Base-by-base conservation (phyloP, 495 filamentous ascomycete species). In the Hypomontagnella monticulosa region DNA sequence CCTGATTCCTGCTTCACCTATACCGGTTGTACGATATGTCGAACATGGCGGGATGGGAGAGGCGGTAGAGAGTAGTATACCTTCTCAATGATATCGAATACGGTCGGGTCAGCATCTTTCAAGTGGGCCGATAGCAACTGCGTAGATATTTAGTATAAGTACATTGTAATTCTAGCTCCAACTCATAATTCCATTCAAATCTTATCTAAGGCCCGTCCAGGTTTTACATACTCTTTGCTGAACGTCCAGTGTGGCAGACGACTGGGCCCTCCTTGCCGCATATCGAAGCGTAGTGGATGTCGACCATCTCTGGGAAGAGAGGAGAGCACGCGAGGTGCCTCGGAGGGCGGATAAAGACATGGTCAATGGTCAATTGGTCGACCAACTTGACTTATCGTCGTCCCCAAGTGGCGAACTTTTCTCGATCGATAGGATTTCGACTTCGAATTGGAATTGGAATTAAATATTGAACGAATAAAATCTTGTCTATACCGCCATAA, bases 61-160 rank as follows among this genome's bases (percentile, higher is more conserved):
- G 43, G 5, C 4, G 12, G 30, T 4, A 32, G n/a, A 46, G 12
- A 20, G 38, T 41, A 12, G 14, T 19, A 23, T 78, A 97, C 93
- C 84, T 93, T 93, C 78, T 96, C 87, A 63, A 99, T 85, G 66
- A 98, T 97, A 18, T 88, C 85, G 73, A 85, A 94, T 56, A 98
- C 87, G 43, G 87, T 78, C 18, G 93, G 93, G 78, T 99, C 95
- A 37, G 92, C 92, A 66, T 93, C 85, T 73, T 95, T 82, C 36
- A 99, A 83, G 64, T 87, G 81, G 19, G 91, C 84, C 30, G 89
- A 83, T 44, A 99, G 89, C 40, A 97, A 78, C 95, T 98, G 71
- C 38, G 14, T 47, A 37, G 11, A n/a, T 42, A 9, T 20, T 52
- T 73, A 75, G 61, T 48, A 37, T 33, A 50, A 53, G 12, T 40